Evolutionary conservation across 495 filamentous ascomycete genomes (phyloP).

Genomic region (Aspergillus campestris): DNA sequence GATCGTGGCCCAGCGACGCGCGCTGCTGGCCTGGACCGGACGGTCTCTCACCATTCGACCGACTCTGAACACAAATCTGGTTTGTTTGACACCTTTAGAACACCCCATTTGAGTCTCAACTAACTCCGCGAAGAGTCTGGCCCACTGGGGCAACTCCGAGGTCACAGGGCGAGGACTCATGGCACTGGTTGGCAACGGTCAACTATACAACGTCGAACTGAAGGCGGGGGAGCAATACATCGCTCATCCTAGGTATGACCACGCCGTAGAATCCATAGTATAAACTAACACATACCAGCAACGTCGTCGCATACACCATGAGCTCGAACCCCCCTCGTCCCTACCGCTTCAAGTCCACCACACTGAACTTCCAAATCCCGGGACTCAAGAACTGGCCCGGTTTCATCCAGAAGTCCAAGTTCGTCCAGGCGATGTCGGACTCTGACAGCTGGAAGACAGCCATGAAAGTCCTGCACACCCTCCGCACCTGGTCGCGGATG

Average conservation of each 20-base stretch:
- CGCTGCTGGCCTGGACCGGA: conserved; percentile 92
- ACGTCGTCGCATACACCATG: conserved; percentile 83
- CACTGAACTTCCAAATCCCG: conserved; percentile 72
- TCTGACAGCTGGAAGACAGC: conserved; percentile 63
- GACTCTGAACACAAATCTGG: conserved; percentile 62
- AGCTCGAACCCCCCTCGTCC: conserved; percentile 64
- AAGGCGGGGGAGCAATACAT: conserved; percentile 78
- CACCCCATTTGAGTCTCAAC: conserved; percentile 8
- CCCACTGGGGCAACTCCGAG: conserved; percentile 85
- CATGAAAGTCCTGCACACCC: conserved; percentile 47
- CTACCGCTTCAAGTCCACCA: conserved; percentile 74
- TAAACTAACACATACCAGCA: conserved; percentile 37
- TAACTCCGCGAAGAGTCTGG: conserved; percentile 53
- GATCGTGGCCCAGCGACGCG: conserved; percentile 79
- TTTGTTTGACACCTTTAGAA: conserved; percentile 20
- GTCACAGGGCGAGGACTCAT: conserved; percentile 82
- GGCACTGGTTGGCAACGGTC: conserved; percentile 74
- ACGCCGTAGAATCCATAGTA: not conserved
- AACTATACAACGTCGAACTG: conserved; percentile 74
- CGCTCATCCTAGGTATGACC: conserved; percentile 61
- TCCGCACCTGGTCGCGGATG: conserved; percentile 66
- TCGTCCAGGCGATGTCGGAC: conserved; percentile 59
- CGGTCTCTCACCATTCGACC: conserved; percentile 70
- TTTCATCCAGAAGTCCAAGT: conserved; percentile 53
- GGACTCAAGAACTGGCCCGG: conserved; percentile 43